Conservation (phyloP, 257 asterid species). For the Solanum virginianum region DNA sequence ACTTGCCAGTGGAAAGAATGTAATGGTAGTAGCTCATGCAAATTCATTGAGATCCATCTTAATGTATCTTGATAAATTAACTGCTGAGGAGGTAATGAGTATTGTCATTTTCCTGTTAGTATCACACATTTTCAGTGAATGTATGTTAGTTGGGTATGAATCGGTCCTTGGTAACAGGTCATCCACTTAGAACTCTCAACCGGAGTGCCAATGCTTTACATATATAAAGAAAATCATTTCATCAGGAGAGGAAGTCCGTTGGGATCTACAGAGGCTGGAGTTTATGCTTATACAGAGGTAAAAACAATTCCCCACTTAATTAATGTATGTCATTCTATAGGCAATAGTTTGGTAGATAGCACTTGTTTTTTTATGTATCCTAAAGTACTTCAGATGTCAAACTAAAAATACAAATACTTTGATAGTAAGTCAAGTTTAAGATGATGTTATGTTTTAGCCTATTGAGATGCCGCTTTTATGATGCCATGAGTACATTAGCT, state of each 20-base stretch:
- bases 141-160: not conserved
- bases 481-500: not conserved
- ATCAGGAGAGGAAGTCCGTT: conserved; percentile 69
- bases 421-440: not conserved
- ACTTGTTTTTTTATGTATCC: not conserved
- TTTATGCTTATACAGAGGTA: conserved; percentile 88
- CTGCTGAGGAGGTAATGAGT: conserved; percentile 61
- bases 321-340: not conserved
- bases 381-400: not conserved
- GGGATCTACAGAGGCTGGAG: conserved; percentile 74
- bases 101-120: not conserved
- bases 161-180: conserved; percentile 32
- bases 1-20: conserved; percentile 56
- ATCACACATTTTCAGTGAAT: not conserved
- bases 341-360: not conserved
- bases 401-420: not conserved
- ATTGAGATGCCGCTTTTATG: not conserved
- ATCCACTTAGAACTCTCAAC: conserved; percentile 85
- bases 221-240: conserved; percentile 49
- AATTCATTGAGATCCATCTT: conserved; percentile 87
- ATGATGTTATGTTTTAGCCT: not conserved
- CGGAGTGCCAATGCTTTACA: conserved; percentile 93
- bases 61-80: conserved; percentile 82
- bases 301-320: not conserved
- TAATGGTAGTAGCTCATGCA: conserved; percentile 94